Base-by-base conservation (phyloP, 768 basidiomycete genomes). In the Trametes cubensis region DNA sequence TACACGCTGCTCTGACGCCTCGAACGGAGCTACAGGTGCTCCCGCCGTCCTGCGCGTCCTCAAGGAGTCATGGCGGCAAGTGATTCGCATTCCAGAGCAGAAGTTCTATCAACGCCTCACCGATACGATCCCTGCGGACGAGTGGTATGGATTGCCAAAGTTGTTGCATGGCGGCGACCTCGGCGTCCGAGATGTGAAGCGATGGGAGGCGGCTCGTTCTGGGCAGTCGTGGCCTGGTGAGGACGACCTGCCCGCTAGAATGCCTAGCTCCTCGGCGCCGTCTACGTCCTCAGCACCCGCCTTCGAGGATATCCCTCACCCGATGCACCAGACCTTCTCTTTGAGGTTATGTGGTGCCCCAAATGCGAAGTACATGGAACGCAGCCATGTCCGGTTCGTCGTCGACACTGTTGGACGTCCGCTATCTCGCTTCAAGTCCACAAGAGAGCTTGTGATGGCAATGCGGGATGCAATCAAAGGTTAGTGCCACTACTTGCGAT, bases 31-130 rank as follows among this genome's bases (percentile, higher is more conserved):
- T 11, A 10, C 10, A 6, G 45, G 47, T 6, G 20, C 8, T 2
- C 28, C 10, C 14, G 42, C n/a, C 21, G 46, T 34, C 4, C 11
- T 57, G 21, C 21, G 28, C 8, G 39, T 53, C 21, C 39, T 66
- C 53, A 66, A 66, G 34, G 65, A 66, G 13, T 50, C 65, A 0
- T 62, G 65, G 61, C 52, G 64, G n/a, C 61, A 62, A 25, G 14
- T 47, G 15, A 30, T 54, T 11, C 56, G 61, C 6, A 41, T n/a
- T 4, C 47, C 50, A 1, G 64, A 66, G 48, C 34, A 17, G n/a
- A 47, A 21, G 26, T 62, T 59, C 41, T 62, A 65, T n/a, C 23
- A 45, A 1, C 64, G 56, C 1, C 41, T 55, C 10, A 23, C 41
- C 17, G 39, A 21, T 15, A 55, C 46, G 3, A n/a, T 46, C 4